Evolutionary conservation across 1,284 basidiomycete species (phyloP), one percentile per base, ranked within the genome.

Genomic region (Trametes sp.): DNA sequence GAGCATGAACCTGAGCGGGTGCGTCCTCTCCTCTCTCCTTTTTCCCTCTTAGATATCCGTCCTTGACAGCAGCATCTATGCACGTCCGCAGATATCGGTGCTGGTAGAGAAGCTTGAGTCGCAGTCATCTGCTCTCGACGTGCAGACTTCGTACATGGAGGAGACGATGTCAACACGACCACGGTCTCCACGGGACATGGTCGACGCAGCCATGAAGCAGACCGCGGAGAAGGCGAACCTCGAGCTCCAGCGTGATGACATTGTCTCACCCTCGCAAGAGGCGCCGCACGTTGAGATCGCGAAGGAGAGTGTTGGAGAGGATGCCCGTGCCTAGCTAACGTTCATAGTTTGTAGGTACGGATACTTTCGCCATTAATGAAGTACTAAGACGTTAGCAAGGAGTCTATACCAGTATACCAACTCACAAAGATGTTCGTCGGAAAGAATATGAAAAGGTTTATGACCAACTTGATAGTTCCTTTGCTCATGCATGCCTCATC

Each of bases 81-180:
- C 36, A 42, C 59, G 23, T 21, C 16, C 38, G 19, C 69, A 98
- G 96, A 99, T 99, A 77, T 97, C 98, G 13, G 79, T 95, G 65
- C 95, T 99, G 19, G 99, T 99, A 98, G 98, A 99, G 81, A 98
- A 97, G 80, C 99, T 99, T 76, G 98, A 99, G 78, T 75, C 88
- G 3, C 97, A 99, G 73, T 98, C 99, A 80, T 85, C 94, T 61
- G 98, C 99, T 77, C 86, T 99, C 42, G 98, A 99, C 74, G 98
- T 98, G 5, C 98, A 99, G 77, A 98, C 98, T 4, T 93, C 92
- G 4, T 97, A 97, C 79, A 98, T 99, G 95, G 98, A 99, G 75
- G 94, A 95, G 62, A 92, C 96, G 28, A 98, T 99, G 89, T 90
- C 90, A 23, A 88, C 92, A 96, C 96, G 14, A 98, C 95, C 1